phyloP scores from a whole-genome alignment of 768 basidiomycete genomes.

The Nevesoporus exiguus region DNA sequence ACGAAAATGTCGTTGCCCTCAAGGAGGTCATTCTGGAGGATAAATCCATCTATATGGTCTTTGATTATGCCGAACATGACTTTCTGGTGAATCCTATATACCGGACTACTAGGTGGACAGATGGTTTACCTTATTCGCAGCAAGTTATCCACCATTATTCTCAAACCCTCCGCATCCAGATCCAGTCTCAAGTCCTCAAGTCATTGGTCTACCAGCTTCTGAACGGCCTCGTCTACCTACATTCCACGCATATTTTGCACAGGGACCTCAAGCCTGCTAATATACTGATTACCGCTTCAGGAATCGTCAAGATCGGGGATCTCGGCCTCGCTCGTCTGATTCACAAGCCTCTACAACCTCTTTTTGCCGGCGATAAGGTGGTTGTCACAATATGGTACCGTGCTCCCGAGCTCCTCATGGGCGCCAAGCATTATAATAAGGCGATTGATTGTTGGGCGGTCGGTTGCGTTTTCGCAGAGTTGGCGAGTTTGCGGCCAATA shows the following conservation, averaged over 20 bases:
- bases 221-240: conserved; percentile 92
- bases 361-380: conserved; percentile 95
- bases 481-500: conserved; percentile 90
- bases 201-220: conserved; percentile 92
- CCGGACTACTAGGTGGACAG: too few relatives aligned
- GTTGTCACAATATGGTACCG: conserved; percentile 99
- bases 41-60: conserved; percentile 99
- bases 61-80: conserved; percentile 98
- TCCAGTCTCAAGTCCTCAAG: conserved; percentile 80
- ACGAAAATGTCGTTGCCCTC: conserved; percentile 88
- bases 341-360: conserved; percentile 85
- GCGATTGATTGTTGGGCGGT: conserved; percentile 98
- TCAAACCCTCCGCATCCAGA: conserved; percentile 75
- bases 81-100: conserved; percentile 67
- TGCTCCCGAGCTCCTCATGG: conserved; percentile 92
- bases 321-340: conserved; percentile 90
- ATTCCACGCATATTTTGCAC: conserved; percentile 92
- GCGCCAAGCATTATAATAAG: conserved; percentile 96
- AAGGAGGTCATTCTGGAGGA: conserved; percentile 96
- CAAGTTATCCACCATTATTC: conserved; percentile 99
- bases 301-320: conserved; percentile 98
- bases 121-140: conserved; percentile 36
- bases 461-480: conserved; percentile 95
- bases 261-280: conserved; percentile 99
- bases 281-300: conserved; percentile 86